A percentile compares a stretch with the other conserved stretches of the same genome.
Conservation (phyloP, 192 early-diverging fungal genomes). For the Backusella liffmaniae region DNA sequence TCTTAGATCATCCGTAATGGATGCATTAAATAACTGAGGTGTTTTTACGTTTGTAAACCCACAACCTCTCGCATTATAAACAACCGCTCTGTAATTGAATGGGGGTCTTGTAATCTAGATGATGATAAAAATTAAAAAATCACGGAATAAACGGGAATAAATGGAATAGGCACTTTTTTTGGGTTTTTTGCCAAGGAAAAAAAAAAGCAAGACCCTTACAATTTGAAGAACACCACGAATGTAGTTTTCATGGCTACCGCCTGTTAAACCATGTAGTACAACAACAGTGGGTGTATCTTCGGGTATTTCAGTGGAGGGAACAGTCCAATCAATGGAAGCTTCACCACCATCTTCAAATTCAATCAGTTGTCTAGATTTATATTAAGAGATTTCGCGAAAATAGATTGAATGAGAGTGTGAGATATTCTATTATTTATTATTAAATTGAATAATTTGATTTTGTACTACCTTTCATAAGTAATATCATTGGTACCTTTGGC, state of each 20-base stretch:
- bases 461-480: conserved; percentile 61
- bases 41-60: conserved; percentile 77
- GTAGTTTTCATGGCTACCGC: conserved; percentile 90
- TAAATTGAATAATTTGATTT: conserved; percentile 5
- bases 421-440: not conserved
- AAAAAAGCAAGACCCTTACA: conserved; percentile 31
- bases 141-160: conserved; percentile 3
- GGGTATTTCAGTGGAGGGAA: conserved; percentile 50
- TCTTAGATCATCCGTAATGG: conserved; percentile 78
- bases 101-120: conserved; percentile 43
- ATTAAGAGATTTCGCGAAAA: not conserved
- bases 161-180: not conserved
- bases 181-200: not conserved
- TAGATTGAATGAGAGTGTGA: not conserved
- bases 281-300: conserved; percentile 75
- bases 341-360: conserved; percentile 81
- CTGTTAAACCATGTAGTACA: conserved; percentile 88
- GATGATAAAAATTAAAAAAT: not conserved
- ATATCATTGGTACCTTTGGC: conserved; percentile 41
- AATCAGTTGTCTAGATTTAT: conserved; percentile 40
- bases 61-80: conserved; percentile 91
- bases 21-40: conserved; percentile 79
- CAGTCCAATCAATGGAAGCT: conserved; percentile 84
- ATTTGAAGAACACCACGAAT: conserved; percentile 69
- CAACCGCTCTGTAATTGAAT: conserved; percentile 72